These are phyloP conservation scores for Ceriops tagal DNA, from an alignment of 345 rosid genomes.

Conservation along the genomic window DNA sequence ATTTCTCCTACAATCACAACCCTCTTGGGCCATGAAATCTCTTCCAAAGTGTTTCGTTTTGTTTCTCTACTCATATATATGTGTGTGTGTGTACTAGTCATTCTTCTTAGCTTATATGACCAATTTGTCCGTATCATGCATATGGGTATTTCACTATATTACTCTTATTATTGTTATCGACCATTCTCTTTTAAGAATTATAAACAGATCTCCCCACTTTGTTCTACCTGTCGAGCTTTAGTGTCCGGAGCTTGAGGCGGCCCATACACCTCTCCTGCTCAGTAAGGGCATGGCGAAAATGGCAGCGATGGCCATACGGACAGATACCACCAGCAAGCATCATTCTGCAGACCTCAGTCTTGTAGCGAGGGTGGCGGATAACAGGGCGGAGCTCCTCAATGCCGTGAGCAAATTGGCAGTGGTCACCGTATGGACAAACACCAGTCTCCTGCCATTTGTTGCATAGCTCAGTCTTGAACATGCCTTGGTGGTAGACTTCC, in stretches of 20 bases:
- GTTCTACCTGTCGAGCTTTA: slow-evolving; percentile 21
- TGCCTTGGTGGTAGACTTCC: slow-evolving; percentile 79
- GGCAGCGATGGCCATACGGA: slow-evolving; percentile 94
- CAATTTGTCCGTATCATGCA: slow-evolving; percentile 2
- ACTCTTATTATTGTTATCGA: neutral
- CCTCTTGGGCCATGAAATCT: neutral
- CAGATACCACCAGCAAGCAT: slow-evolving; percentile 60
- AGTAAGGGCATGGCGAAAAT: slow-evolving; percentile 85
- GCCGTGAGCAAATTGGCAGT: slow-evolving; percentile 92
- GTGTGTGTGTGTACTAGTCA: neutral
- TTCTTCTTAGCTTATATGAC: neutral
- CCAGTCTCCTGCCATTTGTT: slow-evolving; percentile 97
- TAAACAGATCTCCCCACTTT: slow-evolving; percentile 19
- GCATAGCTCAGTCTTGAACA: slow-evolving; percentile 86
- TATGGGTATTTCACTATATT: slow-evolving; percentile 12
- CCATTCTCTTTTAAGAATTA: slow-evolving; percentile 8
- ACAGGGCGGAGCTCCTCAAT: slow-evolving; percentile 80
- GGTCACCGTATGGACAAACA: slow-evolving; percentile 66
- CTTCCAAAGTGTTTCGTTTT: neutral
- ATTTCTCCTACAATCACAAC: neutral
- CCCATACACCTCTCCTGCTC: slow-evolving; percentile 49
- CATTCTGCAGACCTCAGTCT: slow-evolving; percentile 82
- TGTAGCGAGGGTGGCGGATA: slow-evolving; percentile 87
- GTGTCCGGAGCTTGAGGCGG: neutral
- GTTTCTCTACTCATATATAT: neutral